Evolutionary conservation across 805 yeast genomes (phyloP).

Genomic region (Suhomyces vadensis): DNA sequence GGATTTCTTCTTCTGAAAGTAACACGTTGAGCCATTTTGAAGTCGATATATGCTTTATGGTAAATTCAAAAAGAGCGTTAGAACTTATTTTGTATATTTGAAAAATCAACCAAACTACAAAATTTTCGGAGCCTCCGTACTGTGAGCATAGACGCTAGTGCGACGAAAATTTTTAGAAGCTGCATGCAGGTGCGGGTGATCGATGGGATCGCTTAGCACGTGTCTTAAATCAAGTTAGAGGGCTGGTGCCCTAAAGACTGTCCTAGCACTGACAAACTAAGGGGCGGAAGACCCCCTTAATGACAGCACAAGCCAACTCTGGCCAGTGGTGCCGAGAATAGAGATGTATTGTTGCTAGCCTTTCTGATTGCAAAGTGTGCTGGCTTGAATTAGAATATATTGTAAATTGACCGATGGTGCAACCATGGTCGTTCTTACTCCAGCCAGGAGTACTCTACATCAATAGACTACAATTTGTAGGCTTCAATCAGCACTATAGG

Average conservation of each 20-base stretch:
- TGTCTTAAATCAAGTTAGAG: slow-evolving; percentile 4
- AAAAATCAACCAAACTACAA: slow-evolving; percentile 4
- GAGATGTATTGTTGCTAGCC: too few species aligned
- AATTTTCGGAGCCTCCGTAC: slow-evolving; percentile 7
- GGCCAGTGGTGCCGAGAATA: too few species aligned
- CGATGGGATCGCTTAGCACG: not conserved
- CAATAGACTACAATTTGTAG: too few species aligned
- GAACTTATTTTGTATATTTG: slow-evolving; percentile 10
- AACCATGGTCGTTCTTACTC: too few species aligned
- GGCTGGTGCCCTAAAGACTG: slow-evolving; percentile 19
- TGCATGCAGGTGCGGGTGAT: slow-evolving; percentile 6
- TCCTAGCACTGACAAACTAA: too few species aligned
- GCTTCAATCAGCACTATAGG: too few species aligned
- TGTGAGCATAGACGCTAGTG: slow-evolving; percentile 1
- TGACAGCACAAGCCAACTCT: too few species aligned
- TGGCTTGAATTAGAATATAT: too few species aligned
- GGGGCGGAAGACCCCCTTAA: too few species aligned
- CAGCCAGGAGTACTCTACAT: too few species aligned
- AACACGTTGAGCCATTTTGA: slow-evolving; percentile 97
- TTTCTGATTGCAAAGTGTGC: too few species aligned
- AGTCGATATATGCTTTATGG: slow-evolving; percentile 22
- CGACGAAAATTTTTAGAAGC: slow-evolving; percentile 4
- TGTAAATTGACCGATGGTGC: too few species aligned
- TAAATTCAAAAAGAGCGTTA: slow-evolving; percentile 15
- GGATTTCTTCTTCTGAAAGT: slow-evolving; percentile 99